These are phyloP conservation scores for Exophiala lecanii-corni DNA, from an alignment of 2,329 filamentous ascomycete species.

Conservation along the genomic window DNA sequence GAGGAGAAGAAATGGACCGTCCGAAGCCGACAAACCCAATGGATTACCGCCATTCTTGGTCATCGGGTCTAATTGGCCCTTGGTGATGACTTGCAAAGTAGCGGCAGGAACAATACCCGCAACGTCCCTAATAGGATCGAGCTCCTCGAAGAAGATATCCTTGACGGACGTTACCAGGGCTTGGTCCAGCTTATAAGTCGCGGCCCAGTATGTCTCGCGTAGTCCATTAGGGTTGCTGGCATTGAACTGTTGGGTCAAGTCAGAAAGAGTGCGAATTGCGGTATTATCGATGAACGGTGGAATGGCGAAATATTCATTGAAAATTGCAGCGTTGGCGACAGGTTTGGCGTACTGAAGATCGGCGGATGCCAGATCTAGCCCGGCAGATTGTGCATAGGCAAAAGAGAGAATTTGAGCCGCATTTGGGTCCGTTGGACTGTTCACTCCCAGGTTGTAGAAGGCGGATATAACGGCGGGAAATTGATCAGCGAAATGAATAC, in stretches of 20 bases:
- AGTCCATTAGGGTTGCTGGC: constrained; percentile 32
- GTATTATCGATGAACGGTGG: constrained; percentile 30
- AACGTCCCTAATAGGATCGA: constrained; percentile 22
- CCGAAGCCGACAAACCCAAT: constrained; percentile 30
- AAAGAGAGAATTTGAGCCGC: constrained; percentile 35
- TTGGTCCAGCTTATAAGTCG: constrained; percentile 31
- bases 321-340: constrained; percentile 34
- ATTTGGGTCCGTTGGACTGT: constrained; percentile 32
- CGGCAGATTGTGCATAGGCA: constrained; percentile 23
- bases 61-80: constrained; percentile 30
- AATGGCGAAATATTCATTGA: constrained; percentile 35
- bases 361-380: constrained; percentile 28
- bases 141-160: constrained; percentile 27
- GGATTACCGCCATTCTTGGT: constrained; percentile 33
- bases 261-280: constrained; percentile 28
- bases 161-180: constrained; percentile 28
- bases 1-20: constrained; percentile 29
- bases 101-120: constrained; percentile 27
- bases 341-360: constrained; percentile 38
- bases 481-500: constrained; percentile 17
- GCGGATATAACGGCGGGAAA: constrained; percentile 32
- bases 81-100: constrained; percentile 33
- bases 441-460: constrained; percentile 31
- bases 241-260: constrained; percentile 35
- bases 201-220: constrained; percentile 33